phyloP scores from a whole-genome alignment of 2,329 filamentous ascomycete species.

The Bimuria novae-zelandiae region DNA sequence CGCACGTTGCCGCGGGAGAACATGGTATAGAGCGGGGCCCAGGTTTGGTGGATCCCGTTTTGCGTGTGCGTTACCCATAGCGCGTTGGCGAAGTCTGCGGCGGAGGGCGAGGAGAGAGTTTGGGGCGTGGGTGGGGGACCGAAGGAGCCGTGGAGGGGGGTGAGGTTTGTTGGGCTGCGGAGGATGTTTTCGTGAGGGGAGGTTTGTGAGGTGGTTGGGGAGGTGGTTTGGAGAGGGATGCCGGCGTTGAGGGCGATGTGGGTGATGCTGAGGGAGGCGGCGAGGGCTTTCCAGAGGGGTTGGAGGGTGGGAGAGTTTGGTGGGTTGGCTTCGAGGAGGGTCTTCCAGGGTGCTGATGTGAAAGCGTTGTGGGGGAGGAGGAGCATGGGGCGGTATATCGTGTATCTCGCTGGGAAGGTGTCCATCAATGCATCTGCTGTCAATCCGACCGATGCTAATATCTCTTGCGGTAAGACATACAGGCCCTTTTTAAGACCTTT shows the following conservation, averaged over 20 bases:
- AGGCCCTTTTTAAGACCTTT: constrained; percentile 28
- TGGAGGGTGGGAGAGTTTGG: constrained; percentile 29
- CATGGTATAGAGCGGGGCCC: constrained; percentile 92
- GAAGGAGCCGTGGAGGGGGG: constrained; percentile 75
- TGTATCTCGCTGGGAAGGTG: constrained; percentile 51
- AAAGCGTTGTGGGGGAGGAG: constrained; percentile 59
- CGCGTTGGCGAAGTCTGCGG: constrained; percentile 64
- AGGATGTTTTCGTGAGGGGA: constrained; percentile 64
- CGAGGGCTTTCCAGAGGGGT: constrained; percentile 33
- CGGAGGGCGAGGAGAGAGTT: constrained; percentile 28
- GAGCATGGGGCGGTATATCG: constrained; percentile 62
- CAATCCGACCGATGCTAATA: constrained; percentile 21
- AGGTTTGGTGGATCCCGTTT: constrained; percentile 76
- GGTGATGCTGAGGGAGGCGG: constrained; percentile 52
- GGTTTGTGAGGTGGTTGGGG: background rate
- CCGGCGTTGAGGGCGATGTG: constrained; percentile 65
- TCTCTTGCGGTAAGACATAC: constrained; percentile 8
- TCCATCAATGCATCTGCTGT: constrained; percentile 21
- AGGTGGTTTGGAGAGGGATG: constrained; percentile 49
- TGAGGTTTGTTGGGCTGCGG: constrained; percentile 72
- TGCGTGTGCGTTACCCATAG: constrained; percentile 82
- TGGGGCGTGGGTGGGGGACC: constrained; percentile 53
- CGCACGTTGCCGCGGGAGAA: constrained; percentile 89
- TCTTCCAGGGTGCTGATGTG: constrained; percentile 38
- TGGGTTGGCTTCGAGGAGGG: constrained; percentile 30